Evolutionary conservation across 768 basidiomycete species (phyloP).

Genomic region (Udeniomyces megalosporus): DNA sequence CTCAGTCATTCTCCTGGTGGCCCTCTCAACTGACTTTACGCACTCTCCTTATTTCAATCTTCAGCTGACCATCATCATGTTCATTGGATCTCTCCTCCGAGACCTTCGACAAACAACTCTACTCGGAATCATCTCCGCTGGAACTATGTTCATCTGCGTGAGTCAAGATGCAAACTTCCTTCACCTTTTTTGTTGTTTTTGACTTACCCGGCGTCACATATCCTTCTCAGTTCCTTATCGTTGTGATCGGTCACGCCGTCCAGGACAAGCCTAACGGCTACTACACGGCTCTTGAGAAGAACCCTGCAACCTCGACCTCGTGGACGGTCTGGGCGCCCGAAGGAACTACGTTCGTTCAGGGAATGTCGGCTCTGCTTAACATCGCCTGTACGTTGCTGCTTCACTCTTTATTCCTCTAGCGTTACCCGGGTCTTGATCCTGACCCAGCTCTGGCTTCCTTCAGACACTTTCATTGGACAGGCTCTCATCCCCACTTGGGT

Average conservation of each 20-base stretch:
- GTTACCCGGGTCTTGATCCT: too few species aligned
- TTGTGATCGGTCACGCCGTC: slow-evolving; percentile 21
- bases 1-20: neutral
- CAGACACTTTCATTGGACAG: slow-evolving; percentile 18
- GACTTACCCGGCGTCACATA: too few species aligned
- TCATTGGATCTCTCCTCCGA: slow-evolving; percentile 15
- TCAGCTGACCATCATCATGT: slow-evolving; percentile 8
- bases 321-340: slow-evolving; percentile 22
- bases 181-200: too few species aligned
- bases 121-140: slow-evolving; percentile 12
- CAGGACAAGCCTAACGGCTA: slow-evolving; percentile 21
- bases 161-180: neutral
- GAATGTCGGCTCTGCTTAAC: neutral
- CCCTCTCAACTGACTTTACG: slow-evolving; percentile 2
- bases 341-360: slow-evolving; percentile 17
- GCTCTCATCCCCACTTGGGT: slow-evolving; percentile 21
- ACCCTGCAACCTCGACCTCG: slow-evolving; percentile 5
- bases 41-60: slow-evolving; percentile 19
- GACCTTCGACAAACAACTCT: slow-evolving; percentile 17
- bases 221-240: slow-evolving; percentile 11
- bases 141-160: slow-evolving; percentile 17
- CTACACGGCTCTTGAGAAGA: slow-evolving; percentile 1
- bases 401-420: too few species aligned
- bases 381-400: too few species aligned
- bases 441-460: too few species aligned